A percentile compares a stretch with the other conserved stretches of the same genome.
Evolutionary conservation across 345 rosid species (phyloP).

Genomic region (Capsella bursapastoris): DNA sequence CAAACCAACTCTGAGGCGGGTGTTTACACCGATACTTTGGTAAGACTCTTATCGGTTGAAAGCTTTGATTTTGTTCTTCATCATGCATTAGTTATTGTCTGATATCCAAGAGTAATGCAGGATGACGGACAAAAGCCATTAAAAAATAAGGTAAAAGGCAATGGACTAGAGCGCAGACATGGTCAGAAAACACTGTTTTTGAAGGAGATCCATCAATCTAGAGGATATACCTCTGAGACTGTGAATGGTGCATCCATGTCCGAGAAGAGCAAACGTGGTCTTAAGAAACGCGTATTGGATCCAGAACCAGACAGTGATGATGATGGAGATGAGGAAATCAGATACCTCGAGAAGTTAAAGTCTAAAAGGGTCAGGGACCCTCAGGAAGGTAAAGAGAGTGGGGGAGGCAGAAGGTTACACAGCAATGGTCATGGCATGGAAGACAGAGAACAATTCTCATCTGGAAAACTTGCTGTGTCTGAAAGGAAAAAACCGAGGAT

Average conservation of each 20-base stretch:
- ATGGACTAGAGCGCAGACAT: slow-evolving; percentile 52
- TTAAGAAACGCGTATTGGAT: slow-evolving; percentile 58
- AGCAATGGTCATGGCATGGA: slow-evolving; percentile 46
- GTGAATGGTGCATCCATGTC: slow-evolving; percentile 45
- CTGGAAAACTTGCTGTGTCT: slow-evolving; percentile 43
- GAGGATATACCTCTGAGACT: slow-evolving; percentile 43
- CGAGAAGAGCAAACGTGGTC: slow-evolving; percentile 63
- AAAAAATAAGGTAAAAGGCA: slow-evolving; percentile 46
- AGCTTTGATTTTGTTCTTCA: background rate
- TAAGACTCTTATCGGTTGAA: background rate
- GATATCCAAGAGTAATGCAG: slow-evolving; percentile 41
- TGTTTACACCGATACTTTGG: slow-evolving; percentile 25
- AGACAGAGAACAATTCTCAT: slow-evolving; percentile 48
- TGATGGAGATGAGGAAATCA: slow-evolving; percentile 67
- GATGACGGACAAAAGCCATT: slow-evolving; percentile 30
- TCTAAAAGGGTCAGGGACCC: slow-evolving; percentile 48
- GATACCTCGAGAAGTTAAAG: slow-evolving; percentile 62
- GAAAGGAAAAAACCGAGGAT: slow-evolving; percentile 51
- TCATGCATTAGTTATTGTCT: background rate
- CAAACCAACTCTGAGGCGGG: slow-evolving; percentile 50
- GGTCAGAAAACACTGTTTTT: slow-evolving; percentile 44
- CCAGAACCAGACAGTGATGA: slow-evolving; percentile 49
- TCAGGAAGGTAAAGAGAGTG: slow-evolving; percentile 44
- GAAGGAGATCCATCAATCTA: slow-evolving; percentile 49
- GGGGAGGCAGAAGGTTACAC: slow-evolving; percentile 38